Evolutionary conservation across 345 rosid genomes (phyloP), one percentile per base, ranked within the genome.

Genomic region (Heritiera fomes): DNA sequence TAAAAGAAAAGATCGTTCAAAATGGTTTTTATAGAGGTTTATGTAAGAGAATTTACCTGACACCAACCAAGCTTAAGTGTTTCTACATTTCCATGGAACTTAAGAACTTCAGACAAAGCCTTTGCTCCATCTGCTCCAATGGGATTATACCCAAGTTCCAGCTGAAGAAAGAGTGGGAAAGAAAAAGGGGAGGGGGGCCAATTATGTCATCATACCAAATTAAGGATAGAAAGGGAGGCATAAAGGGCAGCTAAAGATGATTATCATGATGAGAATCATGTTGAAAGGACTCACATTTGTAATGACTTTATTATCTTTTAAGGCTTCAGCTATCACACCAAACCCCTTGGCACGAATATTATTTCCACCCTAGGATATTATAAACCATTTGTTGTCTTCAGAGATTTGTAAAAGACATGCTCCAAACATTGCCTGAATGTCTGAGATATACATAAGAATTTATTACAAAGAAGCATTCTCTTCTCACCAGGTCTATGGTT

Each of bases 31-130:
- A 32, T 7, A 43, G 43, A 59, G 30, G 63, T 60, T 41, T 28
- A 53, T 55, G 64, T 38, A 38, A 2, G 4, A 4, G 70, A 74
- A 49, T 72, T 85, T 83, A 95, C 98, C 97, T 92, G 94, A 84
- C 99, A 95, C 99, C 98, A 95, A 79, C 98, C 97, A 75, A 95
- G 99, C 90, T 95, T 95, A 62, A 95, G 92, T 28, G 90, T 88
- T 67, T 85, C 90, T 46, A 95, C 82, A 78, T 90, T 95, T 75
- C 99, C 97, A 79, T 92, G 89, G 83, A 95, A 95, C 91, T 95
- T 95, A 15, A 95, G 96, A 85, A 95, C 88, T 82, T 95, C 99
- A 2, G 89, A 87, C 84, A 95, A 23, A 23, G 28, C 28, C 28
- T 23, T 23, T 23, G 28, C 28, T 23, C 28, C 28, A 23, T 23